Evolutionary conservation across 2,329 filamentous ascomycete genomes (phyloP), one percentile per base, ranked within the genome.

Genomic region (Venturia aucupariae): DNA sequence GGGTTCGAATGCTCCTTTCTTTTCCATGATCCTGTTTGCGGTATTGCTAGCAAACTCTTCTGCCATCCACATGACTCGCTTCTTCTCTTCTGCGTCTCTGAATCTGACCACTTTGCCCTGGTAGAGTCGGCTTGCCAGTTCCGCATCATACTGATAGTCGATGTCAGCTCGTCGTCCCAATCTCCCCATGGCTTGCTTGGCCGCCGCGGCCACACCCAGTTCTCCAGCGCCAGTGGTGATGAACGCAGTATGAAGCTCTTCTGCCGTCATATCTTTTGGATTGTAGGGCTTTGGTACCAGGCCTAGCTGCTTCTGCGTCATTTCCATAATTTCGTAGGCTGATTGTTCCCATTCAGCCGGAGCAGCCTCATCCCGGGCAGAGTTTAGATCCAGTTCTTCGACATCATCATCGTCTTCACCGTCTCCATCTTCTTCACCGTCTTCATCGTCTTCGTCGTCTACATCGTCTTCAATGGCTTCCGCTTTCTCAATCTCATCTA

Each of bases 1-100:
- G 7, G 59, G 38, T 27, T 44, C 59, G n/a, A 35, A 60, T 13
- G 24, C 38, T 17, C 41, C 38, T n/a, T 44, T 41, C 41, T 41
- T 41, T 27, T 32, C 24, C 35, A 60, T 41, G 35, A 60, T 60
- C 22, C 59, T 60, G n/a, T 60, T 44, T 60, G 59, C 59, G n/a
- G 59, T 42, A 27, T 41, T 60, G 38, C 41, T 41, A 11, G 59
- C 59, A 13, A 41, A 60, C 17, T 44, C 38, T 22, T 60, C 59
- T 27, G 59, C 59, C 59, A 60, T 27, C 22, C 27, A 32, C 22
- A 44, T 41, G n/a, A 60, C 41, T 44, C 59, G 35, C 59, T 41
- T 60, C 59, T 44, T 60, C 35, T 60, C 59, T 22, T 41, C 59
- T n/a, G 22, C 38, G 6, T 60, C 59, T 41, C 41, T 42, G 38